A percentile compares a stretch with the other conserved stretches of the same genome.
These are phyloP conservation scores for Mikania micrantha DNA, from an alignment of 129 eudicot species.

Conservation along the genomic window DNA sequence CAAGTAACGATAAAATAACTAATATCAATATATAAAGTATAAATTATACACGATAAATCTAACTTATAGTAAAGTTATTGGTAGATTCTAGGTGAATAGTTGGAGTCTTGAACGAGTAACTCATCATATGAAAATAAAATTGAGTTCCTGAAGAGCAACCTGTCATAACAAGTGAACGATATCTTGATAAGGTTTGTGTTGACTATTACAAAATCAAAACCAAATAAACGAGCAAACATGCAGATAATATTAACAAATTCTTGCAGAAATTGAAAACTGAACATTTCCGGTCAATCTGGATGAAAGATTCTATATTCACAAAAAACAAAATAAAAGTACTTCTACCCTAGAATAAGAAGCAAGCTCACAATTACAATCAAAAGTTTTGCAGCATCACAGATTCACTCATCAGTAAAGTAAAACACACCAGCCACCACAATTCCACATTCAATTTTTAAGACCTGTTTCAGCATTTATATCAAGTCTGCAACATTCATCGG, in stretches of 20 bases:
- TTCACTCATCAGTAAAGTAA: constrained; percentile 12
- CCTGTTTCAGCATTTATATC: constrained; percentile 31
- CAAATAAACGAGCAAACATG: neutral
- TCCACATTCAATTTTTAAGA: neutral
- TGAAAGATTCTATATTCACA: constrained; percentile 23
- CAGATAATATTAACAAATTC: constrained; percentile 1
- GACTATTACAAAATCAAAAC: no score
- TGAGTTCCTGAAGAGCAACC: no score
- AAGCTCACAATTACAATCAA: constrained; percentile 19
- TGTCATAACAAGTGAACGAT: no score
- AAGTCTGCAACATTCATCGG: constrained; percentile 95
- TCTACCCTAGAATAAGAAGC: constrained; percentile 9
- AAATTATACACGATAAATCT: no score
- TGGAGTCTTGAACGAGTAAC: no score
- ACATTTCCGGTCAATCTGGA: neutral
- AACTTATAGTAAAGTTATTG: no score
- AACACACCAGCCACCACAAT: constrained; percentile 2
- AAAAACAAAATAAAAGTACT: constrained; percentile 1
- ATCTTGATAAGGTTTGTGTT: no score
- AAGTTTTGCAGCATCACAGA: constrained; percentile 16
- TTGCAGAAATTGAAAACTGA: neutral
- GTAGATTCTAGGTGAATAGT: no score
- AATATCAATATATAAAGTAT: no score
- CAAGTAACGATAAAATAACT: no score
- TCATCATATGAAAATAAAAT: no score